Evolutionary conservation across 1,139 yeast genomes (phyloP), one percentile per base, ranked within the genome.

Genomic region (Geotrichum cucujoidarum): DNA sequence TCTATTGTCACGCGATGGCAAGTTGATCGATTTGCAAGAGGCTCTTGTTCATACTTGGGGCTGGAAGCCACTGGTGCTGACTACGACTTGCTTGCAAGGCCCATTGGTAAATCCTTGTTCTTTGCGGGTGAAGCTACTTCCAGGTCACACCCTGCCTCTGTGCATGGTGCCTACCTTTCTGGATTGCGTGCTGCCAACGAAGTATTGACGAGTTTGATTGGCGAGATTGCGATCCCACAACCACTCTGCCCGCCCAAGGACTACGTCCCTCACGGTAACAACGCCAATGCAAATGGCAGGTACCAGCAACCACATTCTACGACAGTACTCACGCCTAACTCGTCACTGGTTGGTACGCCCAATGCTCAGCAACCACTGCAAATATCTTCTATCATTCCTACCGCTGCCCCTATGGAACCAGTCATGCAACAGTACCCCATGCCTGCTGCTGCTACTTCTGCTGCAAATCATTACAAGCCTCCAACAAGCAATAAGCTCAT

Each of bases 101-200:
- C 72, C 1, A 63, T 69, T 18, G 64, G 60, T 31, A 60, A 66
- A 30, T 57, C 65, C 10, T 52, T 71, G 43, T 70, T 66, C 51
- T 71, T 71, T 53, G 75, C 75, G 1, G 75, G 75, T 31, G 75
- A 71, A 47, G 75, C 74, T 0, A 71, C 75, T 1, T 68, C 70
- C 37, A 59, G 74, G 7, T 56, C 65, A 11, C 65, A 67, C 45
- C 75, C 75, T 0, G 73, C 73, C 1, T 69, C 75, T 0, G 71
- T 71, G 3, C 75, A 71, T 48, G 75, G 75, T 1, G 75, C 75
- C 0, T 71, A 69, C 49, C 53, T 71, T 0, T 69, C 73, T 5
- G 75, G 75, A 2, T 55, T 71, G 25, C 57, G 74, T 14, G 73
- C 70, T 1, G 74, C 75, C 0, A 64, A 62, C 22, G 74, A 71